These are phyloP conservation scores for Gymnopilus dilepis DNA, from an alignment of 768 basidiomycete genomes.

Conservation along the genomic window DNA sequence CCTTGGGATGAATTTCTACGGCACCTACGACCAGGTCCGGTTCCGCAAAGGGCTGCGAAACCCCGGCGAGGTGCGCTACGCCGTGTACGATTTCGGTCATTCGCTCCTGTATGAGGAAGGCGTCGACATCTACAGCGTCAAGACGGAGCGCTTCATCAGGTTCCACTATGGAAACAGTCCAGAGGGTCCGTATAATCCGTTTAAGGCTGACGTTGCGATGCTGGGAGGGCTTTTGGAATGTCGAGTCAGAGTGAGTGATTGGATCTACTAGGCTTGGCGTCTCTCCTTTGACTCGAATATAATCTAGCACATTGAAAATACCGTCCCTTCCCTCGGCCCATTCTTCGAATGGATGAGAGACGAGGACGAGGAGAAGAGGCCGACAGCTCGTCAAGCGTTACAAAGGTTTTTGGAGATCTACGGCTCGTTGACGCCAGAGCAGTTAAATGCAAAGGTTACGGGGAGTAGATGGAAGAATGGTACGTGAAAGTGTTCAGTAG, in stretches of 20 bases:
- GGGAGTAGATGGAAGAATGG: no score
- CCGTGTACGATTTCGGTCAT: slow-evolving; percentile 14
- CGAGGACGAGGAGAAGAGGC: background rate
- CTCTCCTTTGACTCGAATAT: background rate
- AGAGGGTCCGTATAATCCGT: slow-evolving; percentile 1
- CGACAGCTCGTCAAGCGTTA: background rate
- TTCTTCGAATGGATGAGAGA: slow-evolving; percentile 6
- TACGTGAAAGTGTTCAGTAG: no score
- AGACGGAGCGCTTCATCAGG: background rate
- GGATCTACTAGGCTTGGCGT: no score
- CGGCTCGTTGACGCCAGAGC: background rate
- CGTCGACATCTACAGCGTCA: background rate
- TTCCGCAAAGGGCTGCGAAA: background rate
- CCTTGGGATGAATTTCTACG: slow-evolving; percentile 1
- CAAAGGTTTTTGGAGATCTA: slow-evolving; percentile 4
- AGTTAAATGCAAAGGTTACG: background rate
- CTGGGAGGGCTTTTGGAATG: background rate
- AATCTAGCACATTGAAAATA: slow-evolving; percentile 8
- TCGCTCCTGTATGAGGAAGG: background rate
- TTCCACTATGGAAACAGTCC: background rate
- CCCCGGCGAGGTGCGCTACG: slow-evolving; percentile 6
- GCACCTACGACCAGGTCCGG: background rate
- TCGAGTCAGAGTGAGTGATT: slow-evolving; percentile 6
- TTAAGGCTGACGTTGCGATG: slow-evolving; percentile 9
- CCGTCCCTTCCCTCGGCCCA: slow-evolving; percentile 3